Conservation (phyloP, 768 basidiomycete genomes). For the Russula compacta region DNA sequence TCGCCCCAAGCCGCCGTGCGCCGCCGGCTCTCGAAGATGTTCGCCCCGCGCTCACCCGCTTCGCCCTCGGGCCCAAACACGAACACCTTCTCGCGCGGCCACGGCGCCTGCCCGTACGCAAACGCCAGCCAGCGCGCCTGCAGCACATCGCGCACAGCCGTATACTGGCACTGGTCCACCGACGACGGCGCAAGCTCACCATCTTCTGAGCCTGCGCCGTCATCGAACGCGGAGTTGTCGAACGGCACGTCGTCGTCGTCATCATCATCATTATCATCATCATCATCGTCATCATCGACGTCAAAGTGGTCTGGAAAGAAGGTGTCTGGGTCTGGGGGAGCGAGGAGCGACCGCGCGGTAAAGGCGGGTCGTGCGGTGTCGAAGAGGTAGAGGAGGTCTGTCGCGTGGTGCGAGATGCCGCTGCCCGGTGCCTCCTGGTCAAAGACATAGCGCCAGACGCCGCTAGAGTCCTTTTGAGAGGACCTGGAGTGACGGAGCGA, state of each 20-base stretch:
- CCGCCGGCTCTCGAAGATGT: conserved; percentile 59
- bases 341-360: conserved; percentile 15
- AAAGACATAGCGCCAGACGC: conserved; percentile 76
- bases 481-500: neutral
- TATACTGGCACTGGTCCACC: conserved; percentile 60
- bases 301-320: conserved; percentile 24
- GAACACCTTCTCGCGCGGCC: conserved; percentile 60
- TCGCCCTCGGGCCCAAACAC: conserved; percentile 82
- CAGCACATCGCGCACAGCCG: conserved; percentile 58
- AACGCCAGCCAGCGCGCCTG: conserved; percentile 71
- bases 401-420: conserved; percentile 58
- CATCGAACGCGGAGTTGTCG: conserved; percentile 23
- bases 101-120: conserved; percentile 64
- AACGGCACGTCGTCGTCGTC: conserved; percentile 30
- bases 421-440: conserved; percentile 69
- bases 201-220: conserved; percentile 24
- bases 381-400: conserved; percentile 71
- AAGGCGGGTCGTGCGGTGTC: conserved; percentile 54
- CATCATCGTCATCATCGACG: conserved; percentile 19
- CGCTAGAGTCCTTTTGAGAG: conserved; percentile 26
- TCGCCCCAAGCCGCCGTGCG: conserved; percentile 53
- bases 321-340: conserved; percentile 27
- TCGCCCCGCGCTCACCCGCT: conserved; percentile 56
- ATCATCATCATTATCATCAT: conserved; percentile 25
- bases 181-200: conserved; percentile 50